Evolutionary conservation across 768 basidiomycete genomes (phyloP), one percentile per base, ranked within the genome.

Genomic region (Hygrocybe coccinea): DNA sequence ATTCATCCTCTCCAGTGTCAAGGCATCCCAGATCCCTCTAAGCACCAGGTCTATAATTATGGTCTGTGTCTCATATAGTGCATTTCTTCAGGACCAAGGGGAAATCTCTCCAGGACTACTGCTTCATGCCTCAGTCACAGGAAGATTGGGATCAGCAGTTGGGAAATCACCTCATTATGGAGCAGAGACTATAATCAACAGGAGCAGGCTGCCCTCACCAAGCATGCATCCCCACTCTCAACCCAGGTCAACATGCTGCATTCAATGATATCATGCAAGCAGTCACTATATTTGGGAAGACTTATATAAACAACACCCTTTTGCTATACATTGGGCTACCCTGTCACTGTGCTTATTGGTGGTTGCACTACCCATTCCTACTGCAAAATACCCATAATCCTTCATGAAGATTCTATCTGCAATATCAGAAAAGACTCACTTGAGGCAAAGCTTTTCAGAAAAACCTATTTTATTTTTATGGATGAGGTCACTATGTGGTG

Each of bases 401-500:
- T 49, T 37, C 68, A 36, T 24, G 29, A 7, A 15, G 21, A 19
- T 2, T 70, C 69, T 1, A 38, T 56, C 1, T 79, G 76, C 60
- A 56, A 19, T 9, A 70, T 79, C 35, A 36, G 62, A 6, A 76
- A 76, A 50, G 55, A 71, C 21, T 54, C 55, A 43, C n/a, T 17
- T 1, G 54, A 58, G 0, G 71, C 71, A 25, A 65, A 70, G 3
- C 59, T 81, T 3, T 49, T 80, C 2, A 54, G 61, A 0, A 6
- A 50, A 17, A 68, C 72, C 7, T 34, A 52, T 12, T 41, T 74
- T 3, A 74, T 77, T 52, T 74, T 80, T 10, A 78, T 73, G 75
- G 79, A 79, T 67, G 76, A 79, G 60, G 62, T 67, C 14, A 54
- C 67, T 1, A 71, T 71, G 52, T 74, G 78, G 50, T 65, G 79